These are phyloP conservation scores for Fusarium falciforme DNA, from an alignment of 2,329 filamentous ascomycete genomes.

Conservation along the genomic window DNA sequence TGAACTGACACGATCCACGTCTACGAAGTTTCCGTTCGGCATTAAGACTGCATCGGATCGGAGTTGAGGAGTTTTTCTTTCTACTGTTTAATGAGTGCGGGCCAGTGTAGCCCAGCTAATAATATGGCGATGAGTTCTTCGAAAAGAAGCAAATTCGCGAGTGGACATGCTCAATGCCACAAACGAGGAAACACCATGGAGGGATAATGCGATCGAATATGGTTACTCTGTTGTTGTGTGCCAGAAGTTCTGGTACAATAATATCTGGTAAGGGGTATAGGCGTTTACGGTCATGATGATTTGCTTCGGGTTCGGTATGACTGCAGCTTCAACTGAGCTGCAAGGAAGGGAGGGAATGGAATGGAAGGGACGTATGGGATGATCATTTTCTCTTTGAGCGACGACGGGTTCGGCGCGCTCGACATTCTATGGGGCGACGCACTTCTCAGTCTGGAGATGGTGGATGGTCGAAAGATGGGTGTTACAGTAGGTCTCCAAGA, in stretches of 20 bases:
- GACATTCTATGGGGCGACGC: slow-evolving; percentile 8
- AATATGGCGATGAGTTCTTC: slow-evolving; percentile 17
- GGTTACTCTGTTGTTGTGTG: slow-evolving; percentile 17
- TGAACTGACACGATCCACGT: slow-evolving; percentile 37
- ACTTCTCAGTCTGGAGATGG: slow-evolving; percentile 10
- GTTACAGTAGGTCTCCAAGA: slow-evolving; percentile 13
- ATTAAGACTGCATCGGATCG: slow-evolving; percentile 49
- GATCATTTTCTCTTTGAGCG: slow-evolving; percentile 19
- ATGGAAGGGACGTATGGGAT: slow-evolving; percentile 5
- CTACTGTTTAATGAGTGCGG: slow-evolving; percentile 32
- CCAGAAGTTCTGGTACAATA: slow-evolving; percentile 11
- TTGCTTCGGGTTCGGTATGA: slow-evolving; percentile 23
- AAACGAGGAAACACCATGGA: slow-evolving; percentile 18
- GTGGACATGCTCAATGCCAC: slow-evolving; percentile 19
- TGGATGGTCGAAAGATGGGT: slow-evolving; percentile 5
- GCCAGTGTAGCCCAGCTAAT: slow-evolving; percentile 36
- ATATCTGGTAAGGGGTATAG: slow-evolving; percentile 20
- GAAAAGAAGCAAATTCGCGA: slow-evolving; percentile 10
- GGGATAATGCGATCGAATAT: slow-evolving; percentile 28
- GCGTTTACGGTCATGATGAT: slow-evolving; percentile 35
- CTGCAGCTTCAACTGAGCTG: slow-evolving; percentile 12
- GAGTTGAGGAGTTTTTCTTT: slow-evolving; percentile 47
- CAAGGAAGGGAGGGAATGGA: background rate
- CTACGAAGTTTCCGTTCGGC: slow-evolving; percentile 39
- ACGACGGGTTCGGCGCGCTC: slow-evolving; percentile 25